Evolutionary conservation across 192 early-diverging fungal genomes (phyloP).

Genomic region (Linnemannia elongata): DNA sequence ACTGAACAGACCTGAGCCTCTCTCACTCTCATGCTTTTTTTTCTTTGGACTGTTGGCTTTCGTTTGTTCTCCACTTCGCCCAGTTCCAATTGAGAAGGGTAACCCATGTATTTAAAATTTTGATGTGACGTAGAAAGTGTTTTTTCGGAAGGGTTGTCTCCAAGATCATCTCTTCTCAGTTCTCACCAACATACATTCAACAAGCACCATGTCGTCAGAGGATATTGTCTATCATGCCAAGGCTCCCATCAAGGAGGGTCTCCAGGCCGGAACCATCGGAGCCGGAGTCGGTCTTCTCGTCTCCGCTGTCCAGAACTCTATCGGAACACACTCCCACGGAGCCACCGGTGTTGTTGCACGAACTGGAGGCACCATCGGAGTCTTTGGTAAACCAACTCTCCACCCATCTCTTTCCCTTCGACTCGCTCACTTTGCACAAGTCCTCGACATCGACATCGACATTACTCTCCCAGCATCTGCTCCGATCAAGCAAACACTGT

Average conservation of each 20-base stretch:
- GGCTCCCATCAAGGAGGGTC: constrained; percentile 59
- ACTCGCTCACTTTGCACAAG: neutral
- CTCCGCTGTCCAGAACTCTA: constrained; percentile 77
- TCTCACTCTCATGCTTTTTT: neutral
- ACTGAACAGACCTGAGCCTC: too few species aligned
- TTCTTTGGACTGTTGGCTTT: neutral
- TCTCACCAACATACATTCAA: neutral
- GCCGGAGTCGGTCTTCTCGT: constrained; percentile 79
- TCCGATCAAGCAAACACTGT: neutral
- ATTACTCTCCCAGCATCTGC: neutral
- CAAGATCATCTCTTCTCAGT: constrained; percentile 1
- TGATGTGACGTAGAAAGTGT: neutral
- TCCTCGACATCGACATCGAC: neutral
- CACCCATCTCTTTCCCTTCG: neutral
- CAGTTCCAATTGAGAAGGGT: neutral
- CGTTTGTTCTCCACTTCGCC: neutral
- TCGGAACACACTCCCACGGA: constrained; percentile 64
- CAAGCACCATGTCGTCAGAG: constrained; percentile 16
- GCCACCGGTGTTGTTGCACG: constrained; percentile 69
- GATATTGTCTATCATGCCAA: constrained; percentile 57
- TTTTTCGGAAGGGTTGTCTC: constrained; percentile 1
- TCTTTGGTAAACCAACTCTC: constrained; percentile 71
- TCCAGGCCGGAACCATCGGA: constrained; percentile 62
- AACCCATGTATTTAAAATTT: neutral
- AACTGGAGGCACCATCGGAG: constrained; percentile 75